A percentile compares a stretch with the other conserved stretches of the same genome.
Conservation (phyloP, 768 basidiomycete species). For the Pisolithus albus region DNA sequence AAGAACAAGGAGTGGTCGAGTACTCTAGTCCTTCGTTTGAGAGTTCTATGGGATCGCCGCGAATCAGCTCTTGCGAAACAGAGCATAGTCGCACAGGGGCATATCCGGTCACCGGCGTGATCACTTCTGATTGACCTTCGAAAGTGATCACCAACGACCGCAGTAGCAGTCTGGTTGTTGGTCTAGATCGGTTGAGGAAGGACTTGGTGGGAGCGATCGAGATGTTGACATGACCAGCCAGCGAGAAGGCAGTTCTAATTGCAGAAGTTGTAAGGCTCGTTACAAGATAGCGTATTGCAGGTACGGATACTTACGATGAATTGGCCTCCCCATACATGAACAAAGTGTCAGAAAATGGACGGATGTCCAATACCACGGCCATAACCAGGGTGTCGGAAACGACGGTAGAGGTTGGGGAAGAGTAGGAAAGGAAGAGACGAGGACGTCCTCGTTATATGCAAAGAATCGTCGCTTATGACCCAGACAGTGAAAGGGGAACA, state of each 20-base stretch:
- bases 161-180: constrained; percentile 47
- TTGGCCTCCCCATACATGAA: constrained; percentile 70
- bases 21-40: constrained; percentile 61
- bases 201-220: constrained; percentile 52
- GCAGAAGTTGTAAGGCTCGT: constrained; percentile 3
- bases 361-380: constrained; percentile 60
- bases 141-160: constrained; percentile 71
- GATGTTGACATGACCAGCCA: constrained; percentile 75
- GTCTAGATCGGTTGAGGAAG: constrained; percentile 45
- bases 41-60: constrained; percentile 47
- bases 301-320: constrained; percentile 41
- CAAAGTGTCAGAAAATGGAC: constrained; percentile 49
- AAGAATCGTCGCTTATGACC: too few species aligned
- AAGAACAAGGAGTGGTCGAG: constrained; percentile 44
- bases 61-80: constrained; percentile 52
- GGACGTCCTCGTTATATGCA: not conserved
- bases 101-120: constrained; percentile 61
- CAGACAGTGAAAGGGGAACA: constrained; percentile 18
- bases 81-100: constrained; percentile 60
- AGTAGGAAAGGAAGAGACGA: constrained; percentile 7
- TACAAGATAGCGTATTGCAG: constrained; percentile 1
- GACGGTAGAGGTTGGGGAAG: not conserved
- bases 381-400: constrained; percentile 28
- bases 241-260: constrained; percentile 74
- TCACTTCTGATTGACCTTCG: constrained; percentile 79